Evolutionary conservation across 106 monocot species (phyloP), one percentile per base, ranked within the genome.

Genomic region (Phalaenopsis aphrodite): DNA sequence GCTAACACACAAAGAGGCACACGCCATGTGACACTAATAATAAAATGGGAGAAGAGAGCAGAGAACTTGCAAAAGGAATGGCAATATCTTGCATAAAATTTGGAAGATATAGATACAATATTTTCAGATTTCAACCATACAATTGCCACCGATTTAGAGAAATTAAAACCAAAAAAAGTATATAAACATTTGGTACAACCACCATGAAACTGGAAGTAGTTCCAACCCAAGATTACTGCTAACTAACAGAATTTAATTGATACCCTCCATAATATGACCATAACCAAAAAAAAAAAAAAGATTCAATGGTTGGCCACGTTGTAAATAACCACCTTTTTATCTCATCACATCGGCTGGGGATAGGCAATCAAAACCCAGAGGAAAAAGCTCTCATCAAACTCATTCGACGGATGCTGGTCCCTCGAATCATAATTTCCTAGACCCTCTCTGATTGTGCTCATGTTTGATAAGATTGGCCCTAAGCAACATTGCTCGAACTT

Each of bases 391-490:
- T n/a, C 38, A 12, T 69, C 12, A 14, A 69, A 19, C 74, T 19
- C 74, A 9, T 10, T 42, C 12, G 38, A 7, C 11, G 39, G 14
- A 71, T 3, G 38, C 46, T 5, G 11, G 56, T 41, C 38, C 42
- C 8, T 17, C 39, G 67, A 16, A 61, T 90, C 85, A 87, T 78
- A 85, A 66, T 79, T 90, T 95, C 55, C 90, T 87, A 45, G 80
- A 6, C 41, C 75, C 75, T 80, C 81, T 89, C 4, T 24, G 57
- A 79, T 77, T 85, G 81, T 86, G 73, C 21, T 96, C 96, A 55
- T 88, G 88, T 82, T 91, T 96, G 57, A 96, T 81, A 15, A 93
- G 91, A 83, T 91, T 91, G 55, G 96, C 88, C 69, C 96, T 91
- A 42, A 91, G 85, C 82, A 96, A 75, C 96, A 93, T 91, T 7